phyloP scores from a whole-genome alignment of 805 yeast species.

The Saturnispora besseyi region DNA sequence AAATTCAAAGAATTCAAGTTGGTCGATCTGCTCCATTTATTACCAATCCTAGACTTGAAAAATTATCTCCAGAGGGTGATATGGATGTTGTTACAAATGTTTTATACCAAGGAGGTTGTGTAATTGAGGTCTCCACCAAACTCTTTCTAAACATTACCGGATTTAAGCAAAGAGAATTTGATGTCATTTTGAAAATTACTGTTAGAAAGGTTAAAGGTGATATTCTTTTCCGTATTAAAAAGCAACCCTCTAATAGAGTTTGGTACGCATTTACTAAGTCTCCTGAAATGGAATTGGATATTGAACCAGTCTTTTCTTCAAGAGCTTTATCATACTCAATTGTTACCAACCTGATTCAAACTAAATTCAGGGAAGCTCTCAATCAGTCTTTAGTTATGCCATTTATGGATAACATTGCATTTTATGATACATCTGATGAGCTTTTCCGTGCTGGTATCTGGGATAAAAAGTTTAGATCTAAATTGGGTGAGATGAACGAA shows the following conservation, averaged over 20 bases:
- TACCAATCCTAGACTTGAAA: constrained; percentile 60
- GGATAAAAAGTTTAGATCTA: constrained; percentile 37
- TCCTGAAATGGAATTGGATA: constrained; percentile 65
- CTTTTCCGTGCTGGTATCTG: constrained; percentile 90
- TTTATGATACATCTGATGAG: constrained; percentile 56
- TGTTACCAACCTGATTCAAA: constrained; percentile 72
- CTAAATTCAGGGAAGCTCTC: constrained; percentile 68
- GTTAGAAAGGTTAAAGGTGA: constrained; percentile 68
- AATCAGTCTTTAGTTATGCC: constrained; percentile 78
- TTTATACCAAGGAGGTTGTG: constrained; percentile 66
- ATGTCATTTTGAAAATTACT: constrained; percentile 60
- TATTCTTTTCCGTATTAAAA: constrained; percentile 58
- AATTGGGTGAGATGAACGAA: neutral
- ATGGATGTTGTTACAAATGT: constrained; percentile 52
- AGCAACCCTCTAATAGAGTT: constrained; percentile 82
- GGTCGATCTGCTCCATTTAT: constrained; percentile 78
- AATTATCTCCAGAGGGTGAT: constrained; percentile 73
- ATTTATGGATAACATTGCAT: constrained; percentile 77
- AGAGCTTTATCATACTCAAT: constrained; percentile 69
- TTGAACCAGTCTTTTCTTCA: constrained; percentile 89
- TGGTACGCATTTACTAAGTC: constrained; percentile 84
- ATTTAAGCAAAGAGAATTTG: constrained; percentile 65
- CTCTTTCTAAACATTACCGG: constrained; percentile 62
- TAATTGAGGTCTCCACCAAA: constrained; percentile 72
- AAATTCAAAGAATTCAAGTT: constrained; percentile 58